Evolutionary conservation across 371 early-diverging fungal genomes (phyloP).

Genomic region (Vairimorpha apis): DNA sequence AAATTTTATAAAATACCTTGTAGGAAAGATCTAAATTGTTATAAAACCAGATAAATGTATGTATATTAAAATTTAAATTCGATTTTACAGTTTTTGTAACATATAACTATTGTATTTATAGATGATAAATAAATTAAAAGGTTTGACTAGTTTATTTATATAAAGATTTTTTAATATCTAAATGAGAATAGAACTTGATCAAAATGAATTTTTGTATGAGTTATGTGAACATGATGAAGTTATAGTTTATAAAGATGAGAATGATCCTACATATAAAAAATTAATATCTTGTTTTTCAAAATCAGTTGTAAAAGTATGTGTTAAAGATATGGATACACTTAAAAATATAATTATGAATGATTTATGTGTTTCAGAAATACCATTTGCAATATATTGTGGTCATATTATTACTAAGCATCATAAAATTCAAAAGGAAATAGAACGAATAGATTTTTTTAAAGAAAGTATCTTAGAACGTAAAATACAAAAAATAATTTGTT

Average conservation of each 20-base stretch:
- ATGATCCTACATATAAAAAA: background rate
- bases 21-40: no score
- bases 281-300: background rate
- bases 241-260: background rate
- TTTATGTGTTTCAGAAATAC: background rate
- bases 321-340: background rate
- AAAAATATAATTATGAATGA: background rate
- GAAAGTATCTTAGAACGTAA: background rate
- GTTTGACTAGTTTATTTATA: no score
- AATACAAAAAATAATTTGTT: background rate
- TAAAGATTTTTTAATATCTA: no score
- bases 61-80: no score
- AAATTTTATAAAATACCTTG: no score
- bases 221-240: background rate
- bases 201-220: background rate
- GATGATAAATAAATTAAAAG: no score
- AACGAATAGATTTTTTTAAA: background rate
- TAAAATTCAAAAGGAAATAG: background rate
- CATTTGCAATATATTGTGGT: background rate
- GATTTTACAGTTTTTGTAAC: no score
- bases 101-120: no score
- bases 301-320: background rate
- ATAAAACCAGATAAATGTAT: no score
- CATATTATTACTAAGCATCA: background rate
- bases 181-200: no score